Evolutionary conservation across 192 early-diverging fungal species (phyloP).

Genomic region (Coemansia reversa): DNA sequence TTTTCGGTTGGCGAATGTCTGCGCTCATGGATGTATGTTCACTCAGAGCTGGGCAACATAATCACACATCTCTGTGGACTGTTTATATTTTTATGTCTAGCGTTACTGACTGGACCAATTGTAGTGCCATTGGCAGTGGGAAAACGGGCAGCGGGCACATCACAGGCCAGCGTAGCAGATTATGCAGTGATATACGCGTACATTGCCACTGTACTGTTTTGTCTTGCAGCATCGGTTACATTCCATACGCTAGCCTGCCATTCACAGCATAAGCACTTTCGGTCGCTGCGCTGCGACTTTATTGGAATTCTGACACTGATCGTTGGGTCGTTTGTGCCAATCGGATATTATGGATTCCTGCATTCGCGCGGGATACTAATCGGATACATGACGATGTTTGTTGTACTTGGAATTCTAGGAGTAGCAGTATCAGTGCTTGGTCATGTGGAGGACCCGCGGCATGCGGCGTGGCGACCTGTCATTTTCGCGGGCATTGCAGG

Average conservation of each 20-base stretch:
- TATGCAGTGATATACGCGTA: constrained; percentile 71
- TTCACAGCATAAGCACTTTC: constrained; percentile 56
- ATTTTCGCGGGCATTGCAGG: constrained; percentile 80
- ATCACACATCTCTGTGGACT: constrained; percentile 78
- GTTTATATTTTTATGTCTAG: constrained; percentile 57
- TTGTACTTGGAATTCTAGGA: constrained; percentile 63
- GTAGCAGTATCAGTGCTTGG: constrained; percentile 61
- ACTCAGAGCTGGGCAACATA: constrained; percentile 93
- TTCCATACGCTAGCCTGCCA: constrained; percentile 87
- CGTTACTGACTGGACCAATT: constrained; percentile 45
- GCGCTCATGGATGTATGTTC: constrained; percentile 74
- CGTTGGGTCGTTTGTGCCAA: constrained; percentile 56
- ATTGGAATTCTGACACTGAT: constrained; percentile 85
- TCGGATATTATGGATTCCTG: constrained; percentile 57
- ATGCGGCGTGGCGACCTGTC: constrained; percentile 70
- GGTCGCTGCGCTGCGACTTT: constrained; percentile 77
- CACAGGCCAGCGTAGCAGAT: constrained; percentile 56
- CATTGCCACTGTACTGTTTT: constrained; percentile 71
- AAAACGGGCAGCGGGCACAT: not conserved
- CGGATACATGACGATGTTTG: constrained; percentile 65
- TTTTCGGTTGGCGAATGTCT: constrained; percentile 73
- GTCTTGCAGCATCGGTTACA: constrained; percentile 71
- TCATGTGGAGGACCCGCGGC: constrained; percentile 68
- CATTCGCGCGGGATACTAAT: constrained; percentile 55
- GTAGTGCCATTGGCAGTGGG: constrained; percentile 24